Conservation (phyloP, 2,329 filamentous ascomycete genomes). For the Colletotrichum sp. region DNA sequence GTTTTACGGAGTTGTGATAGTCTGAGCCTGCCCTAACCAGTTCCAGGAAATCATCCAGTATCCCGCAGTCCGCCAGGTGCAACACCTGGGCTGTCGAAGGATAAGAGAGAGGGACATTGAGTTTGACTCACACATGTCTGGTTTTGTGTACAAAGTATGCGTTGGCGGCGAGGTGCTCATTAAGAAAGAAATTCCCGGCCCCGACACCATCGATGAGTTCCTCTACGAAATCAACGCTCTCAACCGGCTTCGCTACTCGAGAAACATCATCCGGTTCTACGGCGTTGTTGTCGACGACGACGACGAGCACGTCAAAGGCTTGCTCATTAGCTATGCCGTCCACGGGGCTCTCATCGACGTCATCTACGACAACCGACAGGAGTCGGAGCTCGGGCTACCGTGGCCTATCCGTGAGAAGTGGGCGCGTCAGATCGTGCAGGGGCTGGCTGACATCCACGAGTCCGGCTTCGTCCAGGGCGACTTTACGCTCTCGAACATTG, state of each 20-base stretch:
- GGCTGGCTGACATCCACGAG: slow-evolving; percentile 92
- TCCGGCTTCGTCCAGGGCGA: slow-evolving; percentile 97
- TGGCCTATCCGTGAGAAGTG: slow-evolving; percentile 83
- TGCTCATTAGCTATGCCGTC: slow-evolving; percentile 87
- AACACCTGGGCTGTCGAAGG: slow-evolving; percentile 70
- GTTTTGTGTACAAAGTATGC: slow-evolving; percentile 94
- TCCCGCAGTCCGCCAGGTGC: slow-evolving; percentile 74
- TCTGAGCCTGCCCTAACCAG: not conserved
- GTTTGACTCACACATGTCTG: slow-evolving; percentile 93
- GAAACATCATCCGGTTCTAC: slow-evolving; percentile 83
- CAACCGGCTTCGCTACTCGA: slow-evolving; percentile 74
- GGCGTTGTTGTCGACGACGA: slow-evolving; percentile 86
- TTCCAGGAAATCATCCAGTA: slow-evolving; percentile 83
- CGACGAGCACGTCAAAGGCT: slow-evolving; percentile 77
- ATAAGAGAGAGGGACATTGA: slow-evolving; percentile 76
- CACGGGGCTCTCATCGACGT: slow-evolving; percentile 89
- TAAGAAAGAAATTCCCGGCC: slow-evolving; percentile 97
- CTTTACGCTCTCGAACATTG: slow-evolving; percentile 96
- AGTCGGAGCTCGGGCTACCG: slow-evolving; percentile 57
- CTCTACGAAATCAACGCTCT: slow-evolving; percentile 97
- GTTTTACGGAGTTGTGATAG: slow-evolving; percentile 31
- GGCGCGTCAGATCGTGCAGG: slow-evolving; percentile 89
- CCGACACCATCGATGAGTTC: slow-evolving; percentile 95
- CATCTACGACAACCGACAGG: slow-evolving; percentile 77
- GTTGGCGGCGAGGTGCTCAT: slow-evolving; percentile 75